phyloP scores from a whole-genome alignment of 345 rosid species.

The Mallotus nudiflorus region DNA sequence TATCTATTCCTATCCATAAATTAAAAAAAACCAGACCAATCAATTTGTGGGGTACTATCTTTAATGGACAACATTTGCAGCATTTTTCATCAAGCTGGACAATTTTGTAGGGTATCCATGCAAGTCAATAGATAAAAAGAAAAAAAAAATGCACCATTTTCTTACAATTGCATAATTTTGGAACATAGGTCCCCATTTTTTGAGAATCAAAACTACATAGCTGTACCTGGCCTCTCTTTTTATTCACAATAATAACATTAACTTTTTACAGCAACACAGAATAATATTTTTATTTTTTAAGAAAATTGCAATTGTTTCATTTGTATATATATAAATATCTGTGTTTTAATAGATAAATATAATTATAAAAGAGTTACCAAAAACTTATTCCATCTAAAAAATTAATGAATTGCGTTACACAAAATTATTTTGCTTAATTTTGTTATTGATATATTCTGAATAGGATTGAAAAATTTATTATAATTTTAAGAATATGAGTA shows the following conservation, averaged over 20 bases:
- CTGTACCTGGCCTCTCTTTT: not conserved
- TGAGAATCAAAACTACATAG: not conserved
- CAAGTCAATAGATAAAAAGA: not conserved
- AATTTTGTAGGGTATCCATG: not conserved
- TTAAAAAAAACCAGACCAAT: constrained; percentile 13
- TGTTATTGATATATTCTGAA: too few relatives aligned
- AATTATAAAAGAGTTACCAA: too few relatives aligned
- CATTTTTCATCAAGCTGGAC: constrained; percentile 15
- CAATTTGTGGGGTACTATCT: constrained; percentile 22
- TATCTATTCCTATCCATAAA: constrained; percentile 20
- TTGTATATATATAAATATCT: too few relatives aligned
- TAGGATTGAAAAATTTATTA: too few relatives aligned
- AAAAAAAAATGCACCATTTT: not conserved
- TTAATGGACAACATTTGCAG: constrained; percentile 20
- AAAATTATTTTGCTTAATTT: too few relatives aligned
- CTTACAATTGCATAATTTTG: not conserved
- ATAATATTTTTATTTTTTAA: not conserved
- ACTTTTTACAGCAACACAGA: too few relatives aligned
- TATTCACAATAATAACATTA: not conserved
- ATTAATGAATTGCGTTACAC: too few relatives aligned
- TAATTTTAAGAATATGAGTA: too few relatives aligned
- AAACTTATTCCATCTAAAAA: too few relatives aligned
- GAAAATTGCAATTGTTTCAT: too few relatives aligned
- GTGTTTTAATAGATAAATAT: too few relatives aligned
- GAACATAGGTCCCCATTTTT: not conserved